Evolutionary conservation across 208 protist species (phyloP).

Genomic region (Angomonas deanei): DNA sequence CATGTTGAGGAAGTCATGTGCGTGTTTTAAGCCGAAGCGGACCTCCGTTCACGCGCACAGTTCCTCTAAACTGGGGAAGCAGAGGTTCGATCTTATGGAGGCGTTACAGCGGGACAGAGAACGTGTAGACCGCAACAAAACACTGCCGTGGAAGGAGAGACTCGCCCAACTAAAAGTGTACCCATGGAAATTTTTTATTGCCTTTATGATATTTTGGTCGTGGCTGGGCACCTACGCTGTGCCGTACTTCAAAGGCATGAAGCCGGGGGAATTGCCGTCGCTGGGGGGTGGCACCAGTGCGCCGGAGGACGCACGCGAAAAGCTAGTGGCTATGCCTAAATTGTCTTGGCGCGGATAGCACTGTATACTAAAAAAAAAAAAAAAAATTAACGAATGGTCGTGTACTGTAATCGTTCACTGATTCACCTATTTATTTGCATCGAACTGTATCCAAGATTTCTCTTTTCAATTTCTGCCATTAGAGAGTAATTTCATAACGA

Average conservation of each 20-base stretch:
- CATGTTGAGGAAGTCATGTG: background rate
- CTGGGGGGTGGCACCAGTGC: conserved; percentile 19
- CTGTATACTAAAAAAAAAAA: background rate
- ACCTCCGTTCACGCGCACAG: conserved; percentile 38
- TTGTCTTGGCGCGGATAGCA: conserved; percentile 27
- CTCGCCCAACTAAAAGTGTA: conserved; percentile 38
- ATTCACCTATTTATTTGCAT: background rate
- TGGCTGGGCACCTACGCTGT: conserved; percentile 60
- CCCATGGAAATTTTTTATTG: conserved; percentile 70
- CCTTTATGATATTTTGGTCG: conserved; percentile 72
- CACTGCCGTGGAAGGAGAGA: conserved; percentile 38
- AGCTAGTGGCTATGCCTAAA: conserved; percentile 16
- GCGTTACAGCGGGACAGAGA: conserved; percentile 45
- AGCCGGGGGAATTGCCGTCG: conserved; percentile 27
- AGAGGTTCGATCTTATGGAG: conserved; percentile 40
- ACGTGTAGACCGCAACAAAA: conserved; percentile 25
- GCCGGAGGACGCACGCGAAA: conserved; percentile 27
- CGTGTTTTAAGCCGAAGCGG: conserved; percentile 14
- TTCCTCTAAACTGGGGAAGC: conserved; percentile 29
- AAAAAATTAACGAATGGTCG: background rate
- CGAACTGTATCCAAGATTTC: background rate
- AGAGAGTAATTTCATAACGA: too few species aligned
- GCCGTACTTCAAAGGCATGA: conserved; percentile 51
- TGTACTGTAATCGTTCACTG: too few species aligned
- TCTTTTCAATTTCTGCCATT: background rate